Evolutionary conservation across 768 basidiomycete species (phyloP), one percentile per base, ranked within the genome.

Genomic region (Leucocoprinus birnbaumii): DNA sequence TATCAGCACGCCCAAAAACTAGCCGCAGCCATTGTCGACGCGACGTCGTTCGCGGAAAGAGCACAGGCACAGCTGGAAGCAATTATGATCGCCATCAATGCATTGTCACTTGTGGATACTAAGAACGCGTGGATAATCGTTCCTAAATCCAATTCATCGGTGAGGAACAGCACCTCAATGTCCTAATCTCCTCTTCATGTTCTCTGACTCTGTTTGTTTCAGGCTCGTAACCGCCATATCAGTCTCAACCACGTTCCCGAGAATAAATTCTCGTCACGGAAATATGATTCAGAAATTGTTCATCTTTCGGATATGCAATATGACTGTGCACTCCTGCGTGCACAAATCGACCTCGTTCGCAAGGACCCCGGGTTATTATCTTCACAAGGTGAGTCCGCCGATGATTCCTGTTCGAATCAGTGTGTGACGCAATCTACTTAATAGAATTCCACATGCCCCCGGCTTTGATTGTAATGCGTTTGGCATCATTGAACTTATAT

Each of bases 1-100:
- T 98, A 95, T 68, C 90, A 91, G 62, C 86, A 93, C 51, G 93
- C 89, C 19, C 77, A 86, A 59, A 89, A 93, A 64, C 71, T 98
- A 8, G 84, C 81, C 48, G 81, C 80, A 31, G 64, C 89, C 18
- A 77, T 75, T 50, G 63, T 61, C 24, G 76, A 77, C 62, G 58
- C 70, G 24, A 60, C 67, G 10, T 64, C 73, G 9, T 74, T 79
- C 59, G 60, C 76, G 31, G 67, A 73, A 13, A 65, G 79, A 59
- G 80, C 84, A 34, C 84, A 86, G 61, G 83, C 87, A 62, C 91
- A 86, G 66, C 70, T 86, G 27, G 85, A 94, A 62, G 89, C 92
- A 13, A 88, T 91, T 62, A 79, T 87, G 47, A 84, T 95, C 40
- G 89, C 94, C 24, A 89, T 95, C 66, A 97, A 97, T 65, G 86